These are phyloP conservation scores for Geotrichum fermentans DNA, from an alignment of 1,139 yeast species.

Conservation along the genomic window DNA sequence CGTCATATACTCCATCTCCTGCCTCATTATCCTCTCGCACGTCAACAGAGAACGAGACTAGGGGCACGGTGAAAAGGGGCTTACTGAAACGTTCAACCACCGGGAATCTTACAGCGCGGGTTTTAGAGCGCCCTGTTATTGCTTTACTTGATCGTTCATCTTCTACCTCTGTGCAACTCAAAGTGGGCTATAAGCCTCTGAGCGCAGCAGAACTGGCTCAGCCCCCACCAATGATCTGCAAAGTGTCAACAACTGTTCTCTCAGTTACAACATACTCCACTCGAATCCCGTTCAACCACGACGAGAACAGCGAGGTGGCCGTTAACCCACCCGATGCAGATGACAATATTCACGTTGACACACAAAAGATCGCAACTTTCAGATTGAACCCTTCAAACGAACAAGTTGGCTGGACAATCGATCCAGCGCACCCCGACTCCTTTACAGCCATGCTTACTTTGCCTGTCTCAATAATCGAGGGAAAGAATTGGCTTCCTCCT, in stretches of 20 bases:
- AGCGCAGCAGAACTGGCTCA: not conserved
- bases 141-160: not conserved
- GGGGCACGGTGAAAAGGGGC: slow-evolving; percentile 1
- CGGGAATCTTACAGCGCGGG: slow-evolving; percentile 2
- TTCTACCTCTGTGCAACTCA: slow-evolving; percentile 2
- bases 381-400: slow-evolving; percentile 2
- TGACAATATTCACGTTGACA: not conserved
- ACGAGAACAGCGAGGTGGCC: not conserved
- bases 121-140: not conserved
- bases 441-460: not conserved
- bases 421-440: not conserved
- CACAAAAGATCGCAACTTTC: slow-evolving; percentile 3
- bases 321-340: not conserved
- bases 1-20: slow-evolving; percentile 12
- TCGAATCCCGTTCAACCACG: not conserved
- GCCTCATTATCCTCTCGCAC: not conserved
- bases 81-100: slow-evolving; percentile 3
- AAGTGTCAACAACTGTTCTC: not conserved
- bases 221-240: slow-evolving; percentile 10
- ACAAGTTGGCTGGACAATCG: slow-evolving; percentile 1
- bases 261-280: slow-evolving; percentile 12
- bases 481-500: slow-evolving; percentile 10
- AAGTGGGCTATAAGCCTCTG: not conserved
- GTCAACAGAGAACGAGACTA: not conserved
- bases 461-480: slow-evolving; percentile 1